Base-by-base conservation (phyloP, 495 filamentous ascomycete species). In the Penicillium cinerascens region DNA sequence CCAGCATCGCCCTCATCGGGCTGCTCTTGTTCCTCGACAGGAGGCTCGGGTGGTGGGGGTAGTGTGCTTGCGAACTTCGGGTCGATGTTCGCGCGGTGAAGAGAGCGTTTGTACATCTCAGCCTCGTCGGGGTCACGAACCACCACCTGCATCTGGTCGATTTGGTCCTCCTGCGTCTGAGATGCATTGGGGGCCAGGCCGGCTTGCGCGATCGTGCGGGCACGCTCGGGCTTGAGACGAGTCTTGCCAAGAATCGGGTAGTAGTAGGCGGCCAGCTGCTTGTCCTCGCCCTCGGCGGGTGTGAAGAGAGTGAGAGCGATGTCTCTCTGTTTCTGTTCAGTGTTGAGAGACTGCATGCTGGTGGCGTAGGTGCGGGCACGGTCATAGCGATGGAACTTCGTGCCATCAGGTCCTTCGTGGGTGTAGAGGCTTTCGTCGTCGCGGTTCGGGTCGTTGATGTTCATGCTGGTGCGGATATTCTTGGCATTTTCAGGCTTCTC, bases 321-420 rank as follows among this genome's bases (percentile, higher is more conserved):
- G 42, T 86, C 82, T 44, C 69, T 74, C 50, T 81, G 81, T 41
- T 71, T 72, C 39, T 80, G 64, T 8, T 79, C 71, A 8, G 67
- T 60, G 46, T 83, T 78, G 52, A 87, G 83, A 13, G 78, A 74
- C 65, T 89, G 86, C 13, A 82, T 69, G 29, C 79, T 81, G 16
- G 91, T 92, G 58, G 95, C 91, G 69, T 95, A 98, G 26, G 84
- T 85, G 17, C 93, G 88, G 11, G 90, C 65, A 23, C 86, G 85
- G 47, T 87, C 81, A 71, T 87, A 96, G 38, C 80, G 78, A 76
- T 95, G 92, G 62, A 71, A 77, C 36, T 68, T 75, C 36, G 43
- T 55, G 23, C 69, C 61, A 6, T 73, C 73, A 54, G 70, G 66
- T 17, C 76, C 66, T 20, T 78, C 68, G 49, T 77, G 65, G 5